Base-by-base conservation (phyloP, 371 early-diverging fungal species). In the Zychaea mexicana region DNA sequence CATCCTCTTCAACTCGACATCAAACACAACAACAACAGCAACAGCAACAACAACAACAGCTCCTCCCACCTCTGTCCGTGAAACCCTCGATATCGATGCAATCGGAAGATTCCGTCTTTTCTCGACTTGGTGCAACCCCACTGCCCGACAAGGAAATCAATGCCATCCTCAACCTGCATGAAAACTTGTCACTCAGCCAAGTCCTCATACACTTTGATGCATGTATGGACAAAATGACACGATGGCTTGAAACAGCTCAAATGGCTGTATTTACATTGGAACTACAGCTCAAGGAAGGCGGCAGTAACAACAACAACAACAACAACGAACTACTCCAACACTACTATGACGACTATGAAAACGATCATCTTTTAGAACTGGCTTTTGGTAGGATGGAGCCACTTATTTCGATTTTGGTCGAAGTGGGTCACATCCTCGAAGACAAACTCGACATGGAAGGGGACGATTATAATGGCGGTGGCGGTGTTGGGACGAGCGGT, bases 181-280 rank as follows among this genome's bases (percentile, higher is more conserved):
- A 83, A 19, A 56, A 82, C 21, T 62, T 81, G 30, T 69, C 84
- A 2, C 68, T 78, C 22, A 52, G 47, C n/a, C 74, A 79, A 17
- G 59, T 79, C 7, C 21, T 75, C 39, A 65, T 71, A n/a, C 60
- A 67, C 22, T 83, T 83, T 45, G 42, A 70, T 33, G 61, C 52
- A 15, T 72, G 81, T 13, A 69, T 76, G 0, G 57, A 57, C 13
- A 67, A 74, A 53, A 64, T 85, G 57, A 73, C 75, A 9, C 52
- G 66, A 8, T 85, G 87, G 84, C 66, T 87, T 26, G 81, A 84
- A 60, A 71, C 68, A 36, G 83, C 82, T 22, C 80, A 87, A 57
- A 71, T 87, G 65, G 74, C 83, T 13, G 74, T 87, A 17, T 84
- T 83, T 66, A 79, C 81, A 4, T 70, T 85, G 24, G 82, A 81